These are phyloP conservation scores for Hyaloscypha finlandica DNA, from an alignment of 495 filamentous ascomycete species.

Conservation along the genomic window DNA sequence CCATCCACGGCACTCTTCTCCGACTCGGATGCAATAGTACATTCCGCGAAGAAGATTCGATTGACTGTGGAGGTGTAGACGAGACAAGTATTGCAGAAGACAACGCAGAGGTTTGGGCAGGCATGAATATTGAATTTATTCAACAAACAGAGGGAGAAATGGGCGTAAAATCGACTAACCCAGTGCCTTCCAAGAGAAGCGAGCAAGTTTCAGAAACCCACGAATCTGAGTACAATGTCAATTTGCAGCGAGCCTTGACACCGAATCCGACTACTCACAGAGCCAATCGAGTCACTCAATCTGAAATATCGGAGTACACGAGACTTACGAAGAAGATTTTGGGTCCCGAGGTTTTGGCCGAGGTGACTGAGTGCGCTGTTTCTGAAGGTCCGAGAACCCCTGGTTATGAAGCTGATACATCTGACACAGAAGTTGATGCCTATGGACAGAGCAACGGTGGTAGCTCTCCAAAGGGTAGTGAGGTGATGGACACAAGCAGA, in stretches of 20 bases:
- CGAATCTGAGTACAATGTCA: background rate
- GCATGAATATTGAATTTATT: background rate
- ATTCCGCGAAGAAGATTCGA: background rate
- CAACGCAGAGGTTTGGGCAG: background rate
- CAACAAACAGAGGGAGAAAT: background rate
- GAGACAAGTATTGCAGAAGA: background rate
- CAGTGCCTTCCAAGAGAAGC: background rate
- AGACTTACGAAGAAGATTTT: background rate
- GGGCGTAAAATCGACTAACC: background rate
- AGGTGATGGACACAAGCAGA: too few relatives aligned
- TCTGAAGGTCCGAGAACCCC: background rate
- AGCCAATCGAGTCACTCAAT: too few relatives aligned
- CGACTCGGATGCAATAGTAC: background rate
- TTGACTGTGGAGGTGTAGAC: constrained; percentile 1
- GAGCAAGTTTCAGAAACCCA: too few relatives aligned
- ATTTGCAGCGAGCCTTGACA: background rate
- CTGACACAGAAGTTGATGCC: too few relatives aligned
- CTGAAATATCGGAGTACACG: too few relatives aligned
- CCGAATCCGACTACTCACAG: background rate
- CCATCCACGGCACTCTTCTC: background rate
- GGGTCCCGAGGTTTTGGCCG: too few relatives aligned
- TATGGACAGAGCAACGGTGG: too few relatives aligned
- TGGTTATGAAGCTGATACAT: too few relatives aligned
- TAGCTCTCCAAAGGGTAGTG: too few relatives aligned
- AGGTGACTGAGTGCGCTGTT: background rate